A percentile compares a stretch with the other conserved stretches of the same genome.
Evolutionary conservation across 345 rosid genomes (phyloP).

Genomic region (Euphorbia lathyris): DNA sequence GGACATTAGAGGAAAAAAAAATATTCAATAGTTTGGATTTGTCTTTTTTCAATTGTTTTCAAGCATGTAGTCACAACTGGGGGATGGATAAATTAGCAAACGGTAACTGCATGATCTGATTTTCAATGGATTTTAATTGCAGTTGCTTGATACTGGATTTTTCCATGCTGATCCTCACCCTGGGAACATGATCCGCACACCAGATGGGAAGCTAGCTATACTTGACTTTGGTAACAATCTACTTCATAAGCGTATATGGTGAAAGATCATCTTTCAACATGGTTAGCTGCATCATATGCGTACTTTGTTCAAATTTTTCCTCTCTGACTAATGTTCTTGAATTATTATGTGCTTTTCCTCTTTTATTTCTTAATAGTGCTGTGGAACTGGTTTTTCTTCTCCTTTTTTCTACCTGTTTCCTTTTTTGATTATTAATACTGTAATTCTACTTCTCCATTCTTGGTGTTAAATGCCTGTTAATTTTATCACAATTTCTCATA

Average conservation of each 20-base stretch:
- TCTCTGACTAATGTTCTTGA: not conserved
- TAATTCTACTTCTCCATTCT: not conserved
- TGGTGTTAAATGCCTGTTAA: not conserved
- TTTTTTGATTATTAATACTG: not conserved
- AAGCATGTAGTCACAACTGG: not conserved
- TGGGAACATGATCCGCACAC: constrained; percentile 95
- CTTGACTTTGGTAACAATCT: constrained; percentile 86
- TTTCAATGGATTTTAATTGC: constrained; percentile 26
- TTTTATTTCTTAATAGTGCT: not conserved
- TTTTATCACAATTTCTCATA: not conserved
- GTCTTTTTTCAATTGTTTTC: not conserved
- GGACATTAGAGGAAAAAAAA: not conserved
- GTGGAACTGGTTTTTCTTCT: not conserved
- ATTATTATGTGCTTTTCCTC: not conserved
- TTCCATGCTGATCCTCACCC: constrained; percentile 99
- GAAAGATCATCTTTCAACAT: constrained; percentile 14
- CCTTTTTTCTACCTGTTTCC: not conserved
- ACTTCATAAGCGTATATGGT: constrained; percentile 12
- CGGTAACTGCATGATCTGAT: not conserved
- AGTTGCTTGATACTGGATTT: constrained; percentile 96
- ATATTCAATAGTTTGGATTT: constrained; percentile 3
- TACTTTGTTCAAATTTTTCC: constrained; percentile 4
- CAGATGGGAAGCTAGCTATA: constrained; percentile 93
- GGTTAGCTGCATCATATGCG: constrained; percentile 5
- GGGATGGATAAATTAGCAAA: not conserved